Evolutionary conservation across 441 rosid species (phyloP).

Genomic region (Gossypium trilobum): DNA sequence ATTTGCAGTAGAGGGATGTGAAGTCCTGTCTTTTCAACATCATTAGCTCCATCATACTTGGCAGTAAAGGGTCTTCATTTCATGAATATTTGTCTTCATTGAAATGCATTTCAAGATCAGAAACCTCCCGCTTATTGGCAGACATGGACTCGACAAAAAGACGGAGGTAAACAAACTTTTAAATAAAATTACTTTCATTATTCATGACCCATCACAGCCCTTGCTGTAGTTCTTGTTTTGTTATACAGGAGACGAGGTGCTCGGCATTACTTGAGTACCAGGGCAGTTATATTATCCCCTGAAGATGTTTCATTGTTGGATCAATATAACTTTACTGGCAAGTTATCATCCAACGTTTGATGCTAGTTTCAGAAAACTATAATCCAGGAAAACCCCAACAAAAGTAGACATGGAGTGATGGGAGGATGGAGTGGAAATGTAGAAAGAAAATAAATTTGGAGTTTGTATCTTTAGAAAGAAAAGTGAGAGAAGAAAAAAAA

Average conservation of each 20-base stretch:
- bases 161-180: slow-evolving; percentile 37
- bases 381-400: slow-evolving; percentile 16
- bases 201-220: background rate
- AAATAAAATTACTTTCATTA: background rate
- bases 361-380: background rate
- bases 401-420: background rate
- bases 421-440: too few species aligned
- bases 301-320: slow-evolving; percentile 58
- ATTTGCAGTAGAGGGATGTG: slow-evolving; percentile 37
- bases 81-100: slow-evolving; percentile 65
- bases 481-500: too few species aligned
- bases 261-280: slow-evolving; percentile 52
- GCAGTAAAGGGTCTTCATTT: slow-evolving; percentile 49
- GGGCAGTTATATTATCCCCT: slow-evolving; percentile 44
- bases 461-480: too few species aligned
- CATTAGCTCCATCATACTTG: slow-evolving; percentile 37
- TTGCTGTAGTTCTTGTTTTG: background rate
- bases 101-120: slow-evolving; percentile 53
- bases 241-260: slow-evolving; percentile 49
- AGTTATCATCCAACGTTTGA: slow-evolving; percentile 21
- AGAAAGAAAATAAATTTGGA: too few species aligned
- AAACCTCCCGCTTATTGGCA: slow-evolving; percentile 42
- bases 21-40: slow-evolving; percentile 28
- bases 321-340: slow-evolving; percentile 28
- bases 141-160: slow-evolving; percentile 26